Conservation (phyloP, 139 green algal genomes). For the Volvox reticuliferus region DNA sequence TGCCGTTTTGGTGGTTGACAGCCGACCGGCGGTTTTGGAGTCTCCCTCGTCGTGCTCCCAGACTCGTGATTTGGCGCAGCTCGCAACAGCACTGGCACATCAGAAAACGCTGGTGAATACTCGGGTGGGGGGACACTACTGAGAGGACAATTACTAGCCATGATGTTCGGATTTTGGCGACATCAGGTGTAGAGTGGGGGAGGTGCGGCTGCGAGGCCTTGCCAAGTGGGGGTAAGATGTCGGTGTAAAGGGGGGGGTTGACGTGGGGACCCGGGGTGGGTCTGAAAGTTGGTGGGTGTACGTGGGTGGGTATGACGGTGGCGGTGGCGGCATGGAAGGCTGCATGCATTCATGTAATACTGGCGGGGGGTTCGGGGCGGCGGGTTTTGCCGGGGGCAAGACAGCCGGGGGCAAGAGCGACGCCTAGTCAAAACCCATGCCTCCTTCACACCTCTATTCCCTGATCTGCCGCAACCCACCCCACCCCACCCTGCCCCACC, state of each 20-base stretch:
- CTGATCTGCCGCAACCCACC: too few relatives aligned
- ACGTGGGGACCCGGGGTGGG: too few relatives aligned
- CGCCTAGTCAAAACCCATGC: too few relatives aligned
- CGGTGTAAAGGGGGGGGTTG: too few relatives aligned
- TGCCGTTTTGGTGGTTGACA: slow-evolving; percentile 89
- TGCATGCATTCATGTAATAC: too few relatives aligned
- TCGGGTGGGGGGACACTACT: neutral
- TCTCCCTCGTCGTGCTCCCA: slow-evolving; percentile 90
- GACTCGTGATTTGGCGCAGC: slow-evolving; percentile 92
- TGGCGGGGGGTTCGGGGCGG: too few relatives aligned
- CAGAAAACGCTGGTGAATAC: neutral
- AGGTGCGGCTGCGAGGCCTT: neutral
- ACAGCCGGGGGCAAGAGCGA: too few relatives aligned
- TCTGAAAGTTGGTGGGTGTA: too few relatives aligned
- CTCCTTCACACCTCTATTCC: neutral
- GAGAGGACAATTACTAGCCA: neutral
- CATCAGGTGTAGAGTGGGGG: neutral
- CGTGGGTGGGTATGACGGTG: too few relatives aligned
- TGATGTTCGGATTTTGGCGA: neutral
- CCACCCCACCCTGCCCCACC: neutral
- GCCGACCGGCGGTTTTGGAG: slow-evolving; percentile 86
- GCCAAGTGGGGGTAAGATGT: too few relatives aligned
- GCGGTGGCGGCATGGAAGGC: too few relatives aligned
- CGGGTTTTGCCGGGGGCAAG: too few relatives aligned
- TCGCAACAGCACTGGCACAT: slow-evolving; percentile 85